A percentile compares a stretch with the other conserved stretches of the same genome.
These are phyloP conservation scores for Boletus reticuloceps DNA, from an alignment of 768 basidiomycete genomes.

Conservation along the genomic window DNA sequence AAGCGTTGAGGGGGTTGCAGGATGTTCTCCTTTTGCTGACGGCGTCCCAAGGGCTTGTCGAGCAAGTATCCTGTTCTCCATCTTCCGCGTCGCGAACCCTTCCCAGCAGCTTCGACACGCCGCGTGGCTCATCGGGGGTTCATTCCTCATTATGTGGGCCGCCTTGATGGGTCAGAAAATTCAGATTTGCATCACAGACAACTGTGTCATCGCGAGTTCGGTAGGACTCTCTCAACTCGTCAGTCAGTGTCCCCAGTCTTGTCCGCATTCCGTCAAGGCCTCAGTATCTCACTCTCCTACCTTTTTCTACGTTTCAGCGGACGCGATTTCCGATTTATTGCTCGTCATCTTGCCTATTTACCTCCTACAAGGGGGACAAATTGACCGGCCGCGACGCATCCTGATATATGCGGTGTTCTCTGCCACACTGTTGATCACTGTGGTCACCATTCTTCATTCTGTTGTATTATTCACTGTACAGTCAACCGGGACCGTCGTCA, in stretches of 20 bases:
- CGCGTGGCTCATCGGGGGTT: slow-evolving; percentile 4
- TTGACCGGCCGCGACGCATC: slow-evolving; percentile 13
- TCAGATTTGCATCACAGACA: neutral
- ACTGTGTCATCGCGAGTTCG: neutral
- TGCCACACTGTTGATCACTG: slow-evolving; percentile 18
- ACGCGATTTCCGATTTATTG: slow-evolving; percentile 16
- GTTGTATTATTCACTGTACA: neutral
- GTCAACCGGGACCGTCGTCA: slow-evolving; percentile 8
- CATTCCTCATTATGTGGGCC: slow-evolving; percentile 25
- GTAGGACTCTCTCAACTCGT: slow-evolving; percentile 20
- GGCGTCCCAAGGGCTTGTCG: slow-evolving; percentile 20
- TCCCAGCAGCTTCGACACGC: slow-evolving; percentile 3
- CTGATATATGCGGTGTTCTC: slow-evolving; percentile 20
- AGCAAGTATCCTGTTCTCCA: slow-evolving; percentile 24
- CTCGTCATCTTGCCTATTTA: slow-evolving; percentile 21
- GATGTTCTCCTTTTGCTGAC: neutral
- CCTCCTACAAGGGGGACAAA: slow-evolving; percentile 1
- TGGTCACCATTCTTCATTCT: slow-evolving; percentile 20
- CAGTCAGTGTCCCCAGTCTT: slow-evolving; percentile 10
- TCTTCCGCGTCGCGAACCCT: slow-evolving; percentile 18
- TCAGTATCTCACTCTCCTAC: no score
- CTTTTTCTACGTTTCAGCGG: slow-evolving; percentile 8
- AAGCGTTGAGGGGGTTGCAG: no score
- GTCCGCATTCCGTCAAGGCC: no score
- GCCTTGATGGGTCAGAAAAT: slow-evolving; percentile 17